A percentile compares a stretch with the other conserved stretches of the same genome.
These are phyloP conservation scores for Stachybotrys chlorohalonatus DNA, from an alignment of 2,329 filamentous ascomycete species.

Conservation along the genomic window DNA sequence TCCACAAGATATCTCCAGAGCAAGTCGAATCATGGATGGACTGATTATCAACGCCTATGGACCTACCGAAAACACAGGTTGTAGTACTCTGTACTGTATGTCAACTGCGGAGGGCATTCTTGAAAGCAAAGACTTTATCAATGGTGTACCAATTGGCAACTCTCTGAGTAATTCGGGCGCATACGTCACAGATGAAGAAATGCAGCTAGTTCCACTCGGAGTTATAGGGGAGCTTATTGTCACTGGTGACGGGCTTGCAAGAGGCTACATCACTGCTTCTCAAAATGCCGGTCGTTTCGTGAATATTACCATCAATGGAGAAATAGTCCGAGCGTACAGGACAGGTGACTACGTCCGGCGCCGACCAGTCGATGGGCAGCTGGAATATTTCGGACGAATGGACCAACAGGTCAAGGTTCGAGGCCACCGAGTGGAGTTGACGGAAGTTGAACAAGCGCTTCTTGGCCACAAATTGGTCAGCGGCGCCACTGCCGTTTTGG, in stretches of 20 bases:
- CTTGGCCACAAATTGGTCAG: no score
- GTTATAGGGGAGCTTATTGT: slow-evolving; percentile 18
- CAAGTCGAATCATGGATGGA: neutral
- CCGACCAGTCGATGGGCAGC: neutral
- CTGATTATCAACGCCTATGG: slow-evolving; percentile 7
- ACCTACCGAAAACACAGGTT: slow-evolving; percentile 9
- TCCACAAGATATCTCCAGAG: slow-evolving; percentile 2
- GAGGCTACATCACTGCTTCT: neutral
- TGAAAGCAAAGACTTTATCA: neutral
- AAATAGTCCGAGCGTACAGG: neutral
- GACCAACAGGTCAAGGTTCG: slow-evolving; percentile 44
- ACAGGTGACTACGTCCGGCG: slow-evolving; percentile 1
- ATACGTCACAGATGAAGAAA: slow-evolving; percentile 12
- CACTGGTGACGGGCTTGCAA: slow-evolving; percentile 12
- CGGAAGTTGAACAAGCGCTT: slow-evolving; percentile 4
- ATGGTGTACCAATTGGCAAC: slow-evolving; percentile 11
- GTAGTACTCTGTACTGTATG: slow-evolving; percentile 3
- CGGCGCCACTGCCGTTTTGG: no score
- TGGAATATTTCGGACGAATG: slow-evolving; percentile 21
- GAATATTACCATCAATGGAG: neutral
- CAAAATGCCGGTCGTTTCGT: neutral
- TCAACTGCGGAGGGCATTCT: neutral
- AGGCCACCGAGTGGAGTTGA: slow-evolving; percentile 39
- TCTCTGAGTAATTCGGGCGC: slow-evolving; percentile 11
- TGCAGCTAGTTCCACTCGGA: slow-evolving; percentile 12